Conservation (phyloP, 1,284 basidiomycete genomes). For the Irpex sp. region DNA sequence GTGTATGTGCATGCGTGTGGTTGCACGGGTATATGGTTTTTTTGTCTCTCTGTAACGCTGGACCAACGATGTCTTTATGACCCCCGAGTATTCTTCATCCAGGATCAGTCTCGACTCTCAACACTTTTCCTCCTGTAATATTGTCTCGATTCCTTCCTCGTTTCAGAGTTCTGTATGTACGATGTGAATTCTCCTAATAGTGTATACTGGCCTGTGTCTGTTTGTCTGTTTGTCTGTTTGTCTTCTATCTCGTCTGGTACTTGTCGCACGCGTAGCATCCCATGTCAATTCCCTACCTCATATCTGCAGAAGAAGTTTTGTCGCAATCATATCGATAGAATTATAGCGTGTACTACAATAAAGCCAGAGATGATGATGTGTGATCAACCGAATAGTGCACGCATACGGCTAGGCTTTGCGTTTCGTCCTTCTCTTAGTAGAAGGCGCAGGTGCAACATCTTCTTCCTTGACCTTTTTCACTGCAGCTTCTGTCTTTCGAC, state of each 20-base stretch:
- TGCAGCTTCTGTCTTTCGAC: background rate
- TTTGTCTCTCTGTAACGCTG: background rate
- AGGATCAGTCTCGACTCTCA: too few species aligned
- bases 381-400: too few species aligned
- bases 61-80: background rate
- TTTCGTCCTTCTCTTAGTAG: background rate
- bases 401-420: too few species aligned
- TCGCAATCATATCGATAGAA: background rate
- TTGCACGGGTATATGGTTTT: background rate
- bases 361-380: background rate
- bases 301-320: background rate
- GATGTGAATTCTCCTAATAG: background rate
- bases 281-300: background rate
- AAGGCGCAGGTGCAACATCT: background rate
- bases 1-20: too few species aligned
- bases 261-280: background rate
- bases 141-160: too few species aligned
- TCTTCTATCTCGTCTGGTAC: too few species aligned
- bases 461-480: background rate
- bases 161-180: background rate
- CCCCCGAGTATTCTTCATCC: too few species aligned
- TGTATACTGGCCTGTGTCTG: background rate
- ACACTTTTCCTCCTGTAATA: too few species aligned
- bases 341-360: background rate
- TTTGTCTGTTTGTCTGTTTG: background rate